Evolutionary conservation across 331 rosid genomes (phyloP).

Genomic region (Prunus yedoensis): DNA sequence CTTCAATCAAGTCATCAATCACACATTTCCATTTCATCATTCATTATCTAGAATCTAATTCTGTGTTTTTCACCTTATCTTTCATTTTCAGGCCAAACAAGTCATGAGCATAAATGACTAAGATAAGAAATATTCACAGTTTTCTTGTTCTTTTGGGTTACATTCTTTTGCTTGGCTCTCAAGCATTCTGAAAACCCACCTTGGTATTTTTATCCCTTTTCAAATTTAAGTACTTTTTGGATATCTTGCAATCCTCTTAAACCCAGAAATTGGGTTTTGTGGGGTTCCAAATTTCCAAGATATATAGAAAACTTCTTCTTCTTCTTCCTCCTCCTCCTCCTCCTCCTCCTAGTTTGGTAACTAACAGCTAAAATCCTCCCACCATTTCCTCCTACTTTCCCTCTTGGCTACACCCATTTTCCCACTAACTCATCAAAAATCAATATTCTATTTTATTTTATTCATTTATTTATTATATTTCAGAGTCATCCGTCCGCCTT

Average conservation of each 20-base stretch:
- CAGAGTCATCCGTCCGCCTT: not conserved
- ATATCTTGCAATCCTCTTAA: slow-evolving; percentile 5
- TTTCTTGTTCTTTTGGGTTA: too few relatives aligned
- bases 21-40: too few relatives aligned
- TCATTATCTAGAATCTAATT: too few relatives aligned
- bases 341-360: not conserved
- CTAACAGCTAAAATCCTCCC: not conserved
- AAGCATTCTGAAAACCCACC: slow-evolving; percentile 4
- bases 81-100: too few relatives aligned
- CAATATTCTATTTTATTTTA: not conserved
- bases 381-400: slow-evolving; percentile 31
- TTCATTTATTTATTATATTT: not conserved
- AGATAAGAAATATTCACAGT: too few relatives aligned
- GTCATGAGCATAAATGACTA: too few relatives aligned
- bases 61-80: too few relatives aligned
- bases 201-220: slow-evolving; percentile 9
- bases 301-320: not conserved
- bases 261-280: not conserved
- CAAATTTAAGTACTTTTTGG: slow-evolving; percentile 1
- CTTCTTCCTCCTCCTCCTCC: not conserved
- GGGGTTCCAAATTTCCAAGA: not conserved
- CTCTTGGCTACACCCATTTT: not conserved
- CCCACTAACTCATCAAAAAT: slow-evolving; percentile 11
- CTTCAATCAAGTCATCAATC: too few relatives aligned
- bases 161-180: not conserved